Base-by-base conservation (phyloP, 1,284 basidiomycete genomes). In the Ustilago shanxiensis region DNA sequence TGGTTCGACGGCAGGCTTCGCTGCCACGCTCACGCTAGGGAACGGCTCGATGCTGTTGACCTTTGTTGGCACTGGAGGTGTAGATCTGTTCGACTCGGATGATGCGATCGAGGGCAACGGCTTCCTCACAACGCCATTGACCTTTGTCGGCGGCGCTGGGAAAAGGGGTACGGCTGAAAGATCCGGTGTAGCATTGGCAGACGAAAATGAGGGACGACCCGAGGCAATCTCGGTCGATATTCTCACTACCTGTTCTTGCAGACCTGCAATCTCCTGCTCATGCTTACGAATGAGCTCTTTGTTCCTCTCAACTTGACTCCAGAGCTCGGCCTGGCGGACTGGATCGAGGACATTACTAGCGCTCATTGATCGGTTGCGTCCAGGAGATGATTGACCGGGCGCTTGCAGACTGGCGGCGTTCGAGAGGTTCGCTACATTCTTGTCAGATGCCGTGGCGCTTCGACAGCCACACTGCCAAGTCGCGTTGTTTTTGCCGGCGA, bases 391-490 rank as follows among this genome's bases (percentile, higher is more conserved):
- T 26, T 52, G 59, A 29, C 44, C 37, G 10, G 51, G 26, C 35
- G 18, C 41, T 18, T 33, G 5, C 35, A 62, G 11, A 2, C 7
- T 55, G 14, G 22, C 2, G 14, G 20, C 45, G 2, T n/a, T 16
- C 11, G 44, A 33, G 35, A 50, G 37, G n/a, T 39, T 44, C 28
- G 60, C 52, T 2, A 26, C 52, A 22, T 37, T 28, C 16, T 28
- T n/a, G 26, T n/a, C 50, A 33, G 22, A 24, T 13, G 39, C 33
- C 31, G 20, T 47, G 24, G 35, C 35, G 22, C 39, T 45, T 20
- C 73, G 68, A 16, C 73, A 76, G 22, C 73, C 73, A 26, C 73
- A 76, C 39, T 76, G 73, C 73, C 73, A 76, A 9, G 73, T 76
- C 3, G 73, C 73, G 18, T 76, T 76, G 54, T 33, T 60, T 33